phyloP scores from a whole-genome alignment of 2,329 filamentous ascomycete species.

The Chaetomium strumarium region DNA sequence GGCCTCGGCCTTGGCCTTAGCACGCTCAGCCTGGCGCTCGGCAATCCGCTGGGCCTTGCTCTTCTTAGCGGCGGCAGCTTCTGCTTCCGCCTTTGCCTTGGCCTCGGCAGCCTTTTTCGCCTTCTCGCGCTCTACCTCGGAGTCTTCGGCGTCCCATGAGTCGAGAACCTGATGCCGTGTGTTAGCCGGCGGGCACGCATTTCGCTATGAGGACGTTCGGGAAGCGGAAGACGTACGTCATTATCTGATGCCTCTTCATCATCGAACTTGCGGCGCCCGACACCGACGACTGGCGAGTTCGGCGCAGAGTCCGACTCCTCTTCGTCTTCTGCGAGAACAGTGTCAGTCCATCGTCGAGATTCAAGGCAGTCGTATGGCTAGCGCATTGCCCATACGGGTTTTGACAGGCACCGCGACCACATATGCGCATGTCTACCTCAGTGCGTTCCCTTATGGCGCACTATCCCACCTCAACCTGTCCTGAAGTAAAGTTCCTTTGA shows the following conservation, averaged over 20 bases:
- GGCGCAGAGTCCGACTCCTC: conserved; percentile 33
- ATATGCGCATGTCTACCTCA: neutral
- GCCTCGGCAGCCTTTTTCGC: conserved; percentile 77
- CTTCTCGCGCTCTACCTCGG: conserved; percentile 94
- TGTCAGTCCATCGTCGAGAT: conserved; percentile 6
- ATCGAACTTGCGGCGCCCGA: conserved; percentile 65
- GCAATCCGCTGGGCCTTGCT: conserved; percentile 79
- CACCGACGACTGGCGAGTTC: conserved; percentile 35
- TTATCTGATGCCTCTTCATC: conserved; percentile 80
- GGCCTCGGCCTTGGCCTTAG: conserved; percentile 45
- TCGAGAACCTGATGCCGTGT: conserved; percentile 66
- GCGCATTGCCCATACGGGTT: neutral
- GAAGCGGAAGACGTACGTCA: conserved; percentile 54
- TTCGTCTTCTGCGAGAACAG: conserved; percentile 27
- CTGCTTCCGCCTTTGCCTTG: conserved; percentile 84
- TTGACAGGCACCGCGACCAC: no score
- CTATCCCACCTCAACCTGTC: neutral
- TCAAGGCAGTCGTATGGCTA: no score
- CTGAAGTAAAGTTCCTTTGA: neutral
- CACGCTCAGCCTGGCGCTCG: conserved; percentile 62
- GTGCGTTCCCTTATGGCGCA: neutral
- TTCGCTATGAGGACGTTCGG: neutral
- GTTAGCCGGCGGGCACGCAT: neutral
- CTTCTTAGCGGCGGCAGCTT: conserved; percentile 87
- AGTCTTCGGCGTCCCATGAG: conserved; percentile 96